A percentile compares a stretch with the other conserved stretches of the same genome.
These are phyloP conservation scores for Heteromeles arbutifolia DNA, from an alignment of 306 rosid genomes.

Conservation along the genomic window DNA sequence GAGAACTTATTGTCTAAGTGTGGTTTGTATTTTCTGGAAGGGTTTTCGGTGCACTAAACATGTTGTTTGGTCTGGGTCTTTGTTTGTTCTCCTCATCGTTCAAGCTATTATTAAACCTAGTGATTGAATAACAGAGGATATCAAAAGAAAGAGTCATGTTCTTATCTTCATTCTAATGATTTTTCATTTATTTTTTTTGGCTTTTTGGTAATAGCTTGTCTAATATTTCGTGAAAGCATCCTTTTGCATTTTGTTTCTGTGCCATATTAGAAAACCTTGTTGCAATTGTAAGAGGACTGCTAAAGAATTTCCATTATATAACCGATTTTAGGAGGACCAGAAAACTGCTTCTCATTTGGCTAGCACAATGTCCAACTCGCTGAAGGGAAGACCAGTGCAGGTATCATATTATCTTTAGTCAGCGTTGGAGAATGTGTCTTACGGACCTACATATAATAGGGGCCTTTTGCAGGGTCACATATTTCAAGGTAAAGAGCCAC, in stretches of 20 bases:
- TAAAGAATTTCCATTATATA: constrained; percentile 17
- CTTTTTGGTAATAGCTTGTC: not conserved
- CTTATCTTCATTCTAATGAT: not conserved
- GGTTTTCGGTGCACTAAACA: not conserved
- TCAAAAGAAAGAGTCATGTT: not conserved
- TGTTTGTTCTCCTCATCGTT: not conserved
- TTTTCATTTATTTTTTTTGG: not conserved
- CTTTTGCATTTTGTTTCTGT: not conserved
- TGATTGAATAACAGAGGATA: not conserved
- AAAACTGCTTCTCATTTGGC: constrained; percentile 78
- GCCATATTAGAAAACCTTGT: not conserved
- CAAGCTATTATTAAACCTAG: not conserved
- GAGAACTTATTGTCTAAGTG: not conserved
- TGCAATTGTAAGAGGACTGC: not conserved
- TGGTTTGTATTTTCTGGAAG: not conserved
- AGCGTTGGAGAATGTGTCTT: constrained; percentile 17
- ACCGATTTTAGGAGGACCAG: constrained; percentile 74
- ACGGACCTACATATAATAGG: constrained; percentile 20
- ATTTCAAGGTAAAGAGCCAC: constrained; percentile 88
- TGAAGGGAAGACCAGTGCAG: constrained; percentile 99
- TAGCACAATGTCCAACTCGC: constrained; percentile 80
- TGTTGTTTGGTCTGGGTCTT: not conserved
- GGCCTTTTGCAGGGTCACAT: constrained; percentile 73
- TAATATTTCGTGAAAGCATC: not conserved
- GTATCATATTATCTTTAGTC: constrained; percentile 38